Evolutionary conservation across 768 basidiomycete genomes (phyloP), one percentile per base, ranked within the genome.

Genomic region (Panus rudis): DNA sequence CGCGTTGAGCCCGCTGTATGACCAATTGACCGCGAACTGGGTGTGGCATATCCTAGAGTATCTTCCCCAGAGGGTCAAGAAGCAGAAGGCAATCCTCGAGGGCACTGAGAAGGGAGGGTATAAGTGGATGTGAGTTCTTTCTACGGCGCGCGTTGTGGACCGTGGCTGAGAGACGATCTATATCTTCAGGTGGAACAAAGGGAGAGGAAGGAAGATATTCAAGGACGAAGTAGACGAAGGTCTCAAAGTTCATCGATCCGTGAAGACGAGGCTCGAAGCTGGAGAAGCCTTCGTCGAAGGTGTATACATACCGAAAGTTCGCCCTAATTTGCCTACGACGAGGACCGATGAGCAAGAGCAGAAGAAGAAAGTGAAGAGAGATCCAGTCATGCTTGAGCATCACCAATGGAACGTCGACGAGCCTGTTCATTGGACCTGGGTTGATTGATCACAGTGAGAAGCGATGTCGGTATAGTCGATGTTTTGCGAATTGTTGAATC

Each of bases 1-100:
- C 47, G 73, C 75, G 2, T 33, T 79, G 7, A 65, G 64, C 39
- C 63, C 60, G 0, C 55, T 67, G 3, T 73, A 75, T 41, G 82
- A 85, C 56, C 72, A 81, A 60, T 66, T 85, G n/a, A 49, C 56
- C n/a, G 50, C 65, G 3, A 38, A 57, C 13, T 63, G 50, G 37
- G 28, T 39, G 0, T 86, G 83, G 83, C 81, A 81, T 79, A 49
- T 81, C 17, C 57, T 86, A 23, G 84, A 85, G 55, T 46, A 63
- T 6, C 17, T 64, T 17, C 61, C 63, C 8, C 21, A 19, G 25
- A 37, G 46, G 19, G 21, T 47, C 32, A 47, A 45, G 27, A 40
- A 45, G 28, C 40, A 50, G 28, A 37, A 47, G 19, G 45, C 46
- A 4, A 56, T 73, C 8, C 71, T 79, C 0, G 52, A 81, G 40